Conservation (phyloP, 768 basidiomycete species). For the Suillus decipiens region DNA sequence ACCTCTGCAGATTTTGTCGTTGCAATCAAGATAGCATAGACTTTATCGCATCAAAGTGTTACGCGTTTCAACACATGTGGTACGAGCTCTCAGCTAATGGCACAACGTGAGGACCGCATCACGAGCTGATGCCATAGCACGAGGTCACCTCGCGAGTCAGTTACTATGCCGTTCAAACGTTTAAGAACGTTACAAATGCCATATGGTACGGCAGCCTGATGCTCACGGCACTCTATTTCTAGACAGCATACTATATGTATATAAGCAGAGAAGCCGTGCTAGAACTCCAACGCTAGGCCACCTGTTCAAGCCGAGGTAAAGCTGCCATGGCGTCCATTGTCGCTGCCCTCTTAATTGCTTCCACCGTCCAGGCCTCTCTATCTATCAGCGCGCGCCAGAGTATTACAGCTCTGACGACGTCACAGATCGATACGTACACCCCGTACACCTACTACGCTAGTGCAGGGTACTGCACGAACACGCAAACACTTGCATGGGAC, state of each 20-base stretch:
- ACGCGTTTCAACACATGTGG: background rate
- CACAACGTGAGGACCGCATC: no score
- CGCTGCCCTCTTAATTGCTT: slow-evolving; percentile 19
- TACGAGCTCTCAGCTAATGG: no score
- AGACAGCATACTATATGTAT: background rate
- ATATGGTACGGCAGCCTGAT: background rate
- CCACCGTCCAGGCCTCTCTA: slow-evolving; percentile 23
- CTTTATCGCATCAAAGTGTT: no score
- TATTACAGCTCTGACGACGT: slow-evolving; percentile 40
- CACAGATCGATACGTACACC: slow-evolving; percentile 44
- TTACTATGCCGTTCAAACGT: background rate
- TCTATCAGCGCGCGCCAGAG: slow-evolving; percentile 34
- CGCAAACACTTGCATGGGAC: slow-evolving; percentile 47
- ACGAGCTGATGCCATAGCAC: no score
- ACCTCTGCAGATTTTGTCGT: no score
- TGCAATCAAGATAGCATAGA: no score
- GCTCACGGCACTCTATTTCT: slow-evolving; percentile 6
- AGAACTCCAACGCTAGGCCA: background rate
- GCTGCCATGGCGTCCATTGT: slow-evolving; percentile 19
- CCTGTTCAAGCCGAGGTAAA: slow-evolving; percentile 5
- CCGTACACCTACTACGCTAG: slow-evolving; percentile 55
- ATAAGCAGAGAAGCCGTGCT: background rate
- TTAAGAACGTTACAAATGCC: background rate
- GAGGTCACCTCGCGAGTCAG: background rate
- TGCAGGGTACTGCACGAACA: slow-evolving; percentile 49